phyloP scores from a whole-genome alignment of 805 yeast genomes.

The Diddensiella transvaalensis region DNA sequence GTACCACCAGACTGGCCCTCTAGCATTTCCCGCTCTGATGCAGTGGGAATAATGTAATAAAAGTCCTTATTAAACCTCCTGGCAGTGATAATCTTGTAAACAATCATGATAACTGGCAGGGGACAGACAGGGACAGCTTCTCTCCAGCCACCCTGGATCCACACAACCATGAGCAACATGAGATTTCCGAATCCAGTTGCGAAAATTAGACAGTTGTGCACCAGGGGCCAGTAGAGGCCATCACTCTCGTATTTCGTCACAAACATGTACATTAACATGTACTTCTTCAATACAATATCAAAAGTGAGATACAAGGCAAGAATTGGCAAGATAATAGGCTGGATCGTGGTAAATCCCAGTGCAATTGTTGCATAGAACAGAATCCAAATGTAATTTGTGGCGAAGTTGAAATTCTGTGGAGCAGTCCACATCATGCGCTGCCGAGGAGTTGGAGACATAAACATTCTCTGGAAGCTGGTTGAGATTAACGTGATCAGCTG shows the following conservation, averaged over 20 bases:
- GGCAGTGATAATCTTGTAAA: conserved; percentile 28
- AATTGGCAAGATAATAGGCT: conserved; percentile 36
- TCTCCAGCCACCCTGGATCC: conserved; percentile 36
- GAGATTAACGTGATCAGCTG: conserved; percentile 29
- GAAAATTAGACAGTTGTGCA: conserved; percentile 33
- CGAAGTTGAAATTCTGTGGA: conserved; percentile 36
- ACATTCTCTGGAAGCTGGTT: conserved; percentile 25
- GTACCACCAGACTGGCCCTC: conserved; percentile 9
- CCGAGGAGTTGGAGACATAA: conserved; percentile 34
- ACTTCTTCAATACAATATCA: conserved; percentile 34
- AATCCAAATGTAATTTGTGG: conserved; percentile 32
- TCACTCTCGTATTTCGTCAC: conserved; percentile 37
- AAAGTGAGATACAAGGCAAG: conserved; percentile 30
- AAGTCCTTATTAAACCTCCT: conserved; percentile 13
- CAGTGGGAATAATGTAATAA: conserved; percentile 22
- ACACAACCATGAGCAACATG: conserved; percentile 35
- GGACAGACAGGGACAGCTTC: conserved; percentile 34
- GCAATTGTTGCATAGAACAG: conserved; percentile 36
- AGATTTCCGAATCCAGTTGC: conserved; percentile 36
- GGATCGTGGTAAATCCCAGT: conserved; percentile 36
- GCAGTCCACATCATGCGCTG: conserved; percentile 29
- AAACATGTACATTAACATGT: conserved; percentile 34
- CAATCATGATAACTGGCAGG: conserved; percentile 27
- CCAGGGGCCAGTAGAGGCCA: conserved; percentile 37
- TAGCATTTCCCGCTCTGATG: conserved; percentile 17